A percentile compares a stretch with the other conserved stretches of the same genome.
phyloP scores from a whole-genome alignment of 1,284 basidiomycete species.

The Malassezia sympodialis region DNA sequence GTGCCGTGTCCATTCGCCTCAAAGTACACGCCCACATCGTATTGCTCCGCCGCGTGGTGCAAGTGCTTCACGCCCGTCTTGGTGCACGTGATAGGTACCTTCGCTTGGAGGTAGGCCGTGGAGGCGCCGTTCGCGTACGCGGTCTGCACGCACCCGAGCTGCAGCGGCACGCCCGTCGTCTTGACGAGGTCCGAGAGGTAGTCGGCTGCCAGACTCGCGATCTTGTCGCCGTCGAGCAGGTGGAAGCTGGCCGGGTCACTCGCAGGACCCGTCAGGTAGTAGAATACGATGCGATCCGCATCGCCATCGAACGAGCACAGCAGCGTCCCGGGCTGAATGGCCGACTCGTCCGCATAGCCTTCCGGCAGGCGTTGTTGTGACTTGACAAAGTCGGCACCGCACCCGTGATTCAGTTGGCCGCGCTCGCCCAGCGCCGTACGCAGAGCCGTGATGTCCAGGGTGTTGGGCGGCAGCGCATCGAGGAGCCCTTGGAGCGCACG shows the following conservation, averaged over 20 bases:
- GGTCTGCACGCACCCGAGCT: constrained; percentile 71
- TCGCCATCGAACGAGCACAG: constrained; percentile 93
- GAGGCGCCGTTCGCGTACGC: constrained; percentile 98
- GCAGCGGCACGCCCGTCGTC: constrained; percentile 31
- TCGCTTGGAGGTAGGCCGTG: constrained; percentile 59
- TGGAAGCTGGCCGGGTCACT: constrained; percentile 67
- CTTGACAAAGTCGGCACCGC: constrained; percentile 96
- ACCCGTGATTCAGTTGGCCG: constrained; percentile 68
- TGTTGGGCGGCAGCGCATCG: constrained; percentile 17
- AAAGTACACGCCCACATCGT: constrained; percentile 93
- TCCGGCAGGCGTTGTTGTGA: constrained; percentile 52
- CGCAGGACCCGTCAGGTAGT: constrained; percentile 54
- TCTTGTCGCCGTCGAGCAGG: constrained; percentile 97
- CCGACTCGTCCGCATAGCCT: constrained; percentile 34
- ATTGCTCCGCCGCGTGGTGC: constrained; percentile 90
- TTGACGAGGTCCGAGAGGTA: constrained; percentile 83
- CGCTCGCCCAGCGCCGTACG: constrained; percentile 53
- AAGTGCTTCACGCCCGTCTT: constrained; percentile 96
- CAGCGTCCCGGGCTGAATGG: constrained; percentile 55
- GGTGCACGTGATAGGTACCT: constrained; percentile 83
- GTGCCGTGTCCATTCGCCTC: constrained; percentile 99
- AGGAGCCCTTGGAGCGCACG: constrained; percentile 43
- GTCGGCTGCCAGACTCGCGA: constrained; percentile 81
- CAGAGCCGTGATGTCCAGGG: constrained; percentile 28
- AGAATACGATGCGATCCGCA: constrained; percentile 93